These are phyloP conservation scores for Hippophae tibetana DNA, from an alignment of 306 rosid species.

Conservation along the genomic window DNA sequence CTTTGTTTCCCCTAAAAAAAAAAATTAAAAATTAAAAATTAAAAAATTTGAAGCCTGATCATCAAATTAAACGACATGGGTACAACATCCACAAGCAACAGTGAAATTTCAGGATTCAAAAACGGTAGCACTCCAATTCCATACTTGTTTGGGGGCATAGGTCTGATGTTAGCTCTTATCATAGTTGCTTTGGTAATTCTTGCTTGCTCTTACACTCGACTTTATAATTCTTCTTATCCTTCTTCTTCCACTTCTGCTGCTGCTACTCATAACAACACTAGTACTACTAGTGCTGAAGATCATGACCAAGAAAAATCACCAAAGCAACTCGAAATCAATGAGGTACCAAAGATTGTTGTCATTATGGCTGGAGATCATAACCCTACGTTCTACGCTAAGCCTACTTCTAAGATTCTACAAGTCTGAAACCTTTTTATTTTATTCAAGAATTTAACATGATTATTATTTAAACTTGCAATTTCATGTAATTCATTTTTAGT, in stretches of 20 bases:
- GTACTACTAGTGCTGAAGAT: background rate
- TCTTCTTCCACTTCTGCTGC: too few species aligned
- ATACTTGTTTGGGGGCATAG: background rate
- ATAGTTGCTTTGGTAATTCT: background rate
- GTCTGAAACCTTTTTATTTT: too few species aligned
- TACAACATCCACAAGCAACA: too few species aligned
- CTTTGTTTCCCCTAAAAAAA: too few species aligned
- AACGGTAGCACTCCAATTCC: background rate
- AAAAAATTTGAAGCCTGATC: too few species aligned
- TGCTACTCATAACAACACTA: background rate
- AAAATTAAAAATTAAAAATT: too few species aligned
- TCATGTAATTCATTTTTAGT: too few species aligned
- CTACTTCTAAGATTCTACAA: background rate
- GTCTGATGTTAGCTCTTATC: background rate
- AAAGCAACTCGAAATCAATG: background rate
- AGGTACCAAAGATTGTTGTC: background rate
- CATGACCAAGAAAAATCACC: background rate
- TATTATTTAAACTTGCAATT: too few species aligned
- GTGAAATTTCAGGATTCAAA: too few species aligned
- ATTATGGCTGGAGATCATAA: background rate
- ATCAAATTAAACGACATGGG: too few species aligned
- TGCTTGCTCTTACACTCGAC: background rate
- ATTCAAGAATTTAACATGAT: too few species aligned
- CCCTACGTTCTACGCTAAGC: background rate
- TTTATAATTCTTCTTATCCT: too few species aligned